phyloP scores from a whole-genome alignment of 1,284 basidiomycete species.

The Agaricales sp. region DNA sequence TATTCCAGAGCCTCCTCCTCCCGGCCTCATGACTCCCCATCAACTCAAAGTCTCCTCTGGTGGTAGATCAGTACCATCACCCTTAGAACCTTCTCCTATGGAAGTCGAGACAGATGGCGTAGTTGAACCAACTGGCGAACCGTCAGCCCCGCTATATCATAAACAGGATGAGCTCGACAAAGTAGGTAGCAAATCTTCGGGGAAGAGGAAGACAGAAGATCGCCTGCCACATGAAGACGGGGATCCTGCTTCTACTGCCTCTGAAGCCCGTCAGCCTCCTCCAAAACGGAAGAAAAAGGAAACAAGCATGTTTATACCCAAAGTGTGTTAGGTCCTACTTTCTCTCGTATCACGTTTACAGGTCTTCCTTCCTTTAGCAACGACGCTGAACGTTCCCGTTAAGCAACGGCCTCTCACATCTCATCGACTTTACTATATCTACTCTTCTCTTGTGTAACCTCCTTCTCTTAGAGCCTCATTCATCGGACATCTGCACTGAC shows the following conservation, averaged over 20 bases:
- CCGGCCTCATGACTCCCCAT: constrained; percentile 23
- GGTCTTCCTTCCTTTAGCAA: neutral
- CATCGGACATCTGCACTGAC: no score
- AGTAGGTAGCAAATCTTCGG: no score
- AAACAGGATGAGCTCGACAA: no score
- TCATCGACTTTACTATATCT: no score
- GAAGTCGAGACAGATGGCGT: no score
- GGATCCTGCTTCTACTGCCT: neutral
- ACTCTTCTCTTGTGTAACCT: no score
- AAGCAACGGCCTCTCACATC: no score
- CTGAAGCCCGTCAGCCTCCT: constrained; percentile 7
- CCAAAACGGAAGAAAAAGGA: constrained; percentile 31
- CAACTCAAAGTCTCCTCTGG: constrained; percentile 17
- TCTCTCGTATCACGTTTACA: neutral
- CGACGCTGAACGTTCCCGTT: no score
- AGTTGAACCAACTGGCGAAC: no score
- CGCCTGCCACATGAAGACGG: neutral
- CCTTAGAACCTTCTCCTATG: neutral
- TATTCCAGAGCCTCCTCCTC: constrained; percentile 7
- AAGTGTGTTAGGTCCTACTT: constrained; percentile 24
- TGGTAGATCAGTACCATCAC: neutral
- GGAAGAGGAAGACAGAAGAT: neutral
- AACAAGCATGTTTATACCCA: constrained; percentile 41
- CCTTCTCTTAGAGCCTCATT: no score
- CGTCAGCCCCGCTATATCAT: no score